Conservation (phyloP, 1,284 basidiomycete genomes). For the Trametes sp. region DNA sequence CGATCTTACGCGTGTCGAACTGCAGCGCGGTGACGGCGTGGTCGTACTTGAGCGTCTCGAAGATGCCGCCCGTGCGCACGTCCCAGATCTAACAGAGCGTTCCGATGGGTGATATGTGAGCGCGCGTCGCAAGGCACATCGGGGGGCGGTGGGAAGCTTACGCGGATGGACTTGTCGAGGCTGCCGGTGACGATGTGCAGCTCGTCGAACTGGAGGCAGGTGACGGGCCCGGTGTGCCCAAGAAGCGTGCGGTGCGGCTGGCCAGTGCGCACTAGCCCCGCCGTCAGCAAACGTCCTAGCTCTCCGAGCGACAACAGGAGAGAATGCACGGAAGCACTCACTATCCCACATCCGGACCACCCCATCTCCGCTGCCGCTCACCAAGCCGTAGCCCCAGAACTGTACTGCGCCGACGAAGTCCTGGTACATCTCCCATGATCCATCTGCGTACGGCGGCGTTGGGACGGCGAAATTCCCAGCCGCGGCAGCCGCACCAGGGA, state of each 20-base stretch:
- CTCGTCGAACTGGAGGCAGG: conserved; percentile 97
- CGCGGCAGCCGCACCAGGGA: conserved; percentile 63
- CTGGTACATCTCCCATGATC: conserved; percentile 94
- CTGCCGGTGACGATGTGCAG: conserved; percentile 91
- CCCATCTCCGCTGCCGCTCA: conserved; percentile 96
- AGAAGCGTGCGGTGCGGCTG: conserved; percentile 94
- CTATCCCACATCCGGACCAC: conserved; percentile 99
- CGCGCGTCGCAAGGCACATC: neutral
- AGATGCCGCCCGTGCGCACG: conserved; percentile 87
- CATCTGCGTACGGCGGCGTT: conserved; percentile 88
- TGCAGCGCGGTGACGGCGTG: conserved; percentile 92
- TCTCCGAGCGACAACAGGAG: no score
- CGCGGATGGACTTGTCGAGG: conserved; percentile 92
- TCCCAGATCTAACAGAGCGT: conserved; percentile 85
- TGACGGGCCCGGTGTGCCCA: conserved; percentile 95
- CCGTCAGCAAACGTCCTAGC: conserved; percentile 6
- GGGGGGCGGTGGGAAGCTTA: conserved; percentile 48
- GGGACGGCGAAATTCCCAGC: conserved; percentile 81
- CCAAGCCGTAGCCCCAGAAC: conserved; percentile 98
- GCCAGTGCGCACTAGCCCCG: conserved; percentile 90
- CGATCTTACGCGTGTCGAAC: conserved; percentile 94
- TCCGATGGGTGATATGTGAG: conserved; percentile 6
- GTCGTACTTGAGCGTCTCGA: conserved; percentile 93
- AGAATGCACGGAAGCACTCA: conserved; percentile 53
- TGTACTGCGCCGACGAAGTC: conserved; percentile 98